Percentiles rank a stretch among this genome's conserved stretches.
These are phyloP conservation scores for Gracilariopsis chorda DNA, from an alignment of 23 red algal genomes.

Conservation along the genomic window DNA sequence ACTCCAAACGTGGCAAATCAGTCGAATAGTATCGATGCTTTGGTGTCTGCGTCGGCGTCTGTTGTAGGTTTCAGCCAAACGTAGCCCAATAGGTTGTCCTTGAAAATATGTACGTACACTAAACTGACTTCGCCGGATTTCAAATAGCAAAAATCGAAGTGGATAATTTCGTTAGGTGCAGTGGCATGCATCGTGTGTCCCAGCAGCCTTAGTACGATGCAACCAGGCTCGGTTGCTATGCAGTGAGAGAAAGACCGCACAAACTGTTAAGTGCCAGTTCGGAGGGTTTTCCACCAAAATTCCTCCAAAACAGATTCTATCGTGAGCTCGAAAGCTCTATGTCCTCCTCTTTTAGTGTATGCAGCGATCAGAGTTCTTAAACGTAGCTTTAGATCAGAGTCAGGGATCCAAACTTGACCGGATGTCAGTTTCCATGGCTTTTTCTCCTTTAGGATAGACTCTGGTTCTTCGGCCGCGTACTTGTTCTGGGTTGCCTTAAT, in stretches of 20 bases:
- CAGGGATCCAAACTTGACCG: constrained; percentile 1
- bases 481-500: not conserved
- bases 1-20: not conserved
- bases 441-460: too few species aligned
- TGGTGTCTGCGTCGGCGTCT: not conserved
- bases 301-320: not conserved
- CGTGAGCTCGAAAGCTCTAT: not conserved
- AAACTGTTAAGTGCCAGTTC: not conserved
- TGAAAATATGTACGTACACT: not conserved
- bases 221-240: too few species aligned
- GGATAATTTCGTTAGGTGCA: not conserved
- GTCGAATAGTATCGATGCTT: not conserved
- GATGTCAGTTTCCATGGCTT: not conserved
- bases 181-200: not conserved
- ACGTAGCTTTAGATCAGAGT: not conserved
- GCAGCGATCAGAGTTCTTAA: constrained; percentile 5
- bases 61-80: not conserved
- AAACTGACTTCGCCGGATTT: not conserved
- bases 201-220: not conserved
- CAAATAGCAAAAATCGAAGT: not conserved
- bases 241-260: too few species aligned
- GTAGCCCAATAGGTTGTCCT: not conserved
- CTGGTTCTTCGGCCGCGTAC: too few species aligned
- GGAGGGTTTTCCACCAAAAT: too few species aligned
- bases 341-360: not conserved